Evolutionary conservation across 1,139 yeast species (phyloP), one percentile per base, ranked within the genome.

Genomic region (Scheffersomyces stambukii): DNA sequence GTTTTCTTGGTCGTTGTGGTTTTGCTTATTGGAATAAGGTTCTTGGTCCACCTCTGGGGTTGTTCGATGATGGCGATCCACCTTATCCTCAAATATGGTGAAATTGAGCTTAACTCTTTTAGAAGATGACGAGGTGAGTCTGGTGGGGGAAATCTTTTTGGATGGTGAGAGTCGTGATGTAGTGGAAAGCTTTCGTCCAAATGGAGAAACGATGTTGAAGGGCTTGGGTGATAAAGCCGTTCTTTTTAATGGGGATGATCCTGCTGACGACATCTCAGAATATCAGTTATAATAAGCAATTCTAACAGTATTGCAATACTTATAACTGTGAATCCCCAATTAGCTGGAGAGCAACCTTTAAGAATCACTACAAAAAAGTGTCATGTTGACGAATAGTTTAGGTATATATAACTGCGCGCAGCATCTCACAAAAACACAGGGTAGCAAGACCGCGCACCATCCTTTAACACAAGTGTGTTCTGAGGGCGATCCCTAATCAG

Each of bases 1-100:
- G 38, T 67, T 67, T 40, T 67, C 74, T 45, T 67, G 71, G 43
- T 67, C 70, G 33, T 50, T 50, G 36, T 57, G 59, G 34, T 51
- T 51, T 19, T 38, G 43, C 34, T 46, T 52, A 36, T 57, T 59
- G 32, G 42, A 30, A 9, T 24, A 31, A 5, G 35, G 29, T 13
- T 26, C 33, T 8, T 48, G 41, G 19, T 38, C 21, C 5, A 32
- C 23, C 16, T 34, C 41, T 10, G n/a, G n/a, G 5, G 32, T 24
- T n/a, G 33, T 27, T 18, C 28, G 10, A n/a, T 15, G 20, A 20
- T 29, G 19, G n/a, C 24, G 24, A 7, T 29, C 29, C 14, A 21
- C 23, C 15, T 46, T 45, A 37, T 67, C 74, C 41, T 65, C 68
- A 46, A 47, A 67, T 32, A 67, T 66, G 26, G 53, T 46, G 41